Evolutionary conservation across 1,284 basidiomycete species (phyloP).

Genomic region (Cryptococcus amylolentus): DNA sequence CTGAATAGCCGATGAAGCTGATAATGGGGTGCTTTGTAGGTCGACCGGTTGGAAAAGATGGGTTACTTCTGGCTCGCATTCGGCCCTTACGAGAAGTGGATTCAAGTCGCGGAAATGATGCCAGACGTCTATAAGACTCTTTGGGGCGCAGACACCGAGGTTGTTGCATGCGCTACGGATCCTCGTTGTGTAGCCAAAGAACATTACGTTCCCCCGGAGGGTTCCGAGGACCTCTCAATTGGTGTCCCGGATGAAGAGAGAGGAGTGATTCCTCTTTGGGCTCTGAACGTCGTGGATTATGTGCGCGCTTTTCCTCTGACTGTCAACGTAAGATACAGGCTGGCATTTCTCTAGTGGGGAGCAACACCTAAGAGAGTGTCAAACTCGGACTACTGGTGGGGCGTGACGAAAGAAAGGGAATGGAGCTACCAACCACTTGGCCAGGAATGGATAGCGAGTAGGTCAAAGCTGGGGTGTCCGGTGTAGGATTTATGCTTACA

Average conservation of each 20-base stretch:
- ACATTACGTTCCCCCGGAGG: slow-evolving; percentile 31
- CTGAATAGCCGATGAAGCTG: not conserved
- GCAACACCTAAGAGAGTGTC: slow-evolving; percentile 20
- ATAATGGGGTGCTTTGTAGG: slow-evolving; percentile 1
- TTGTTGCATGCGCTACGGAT: slow-evolving; percentile 39
- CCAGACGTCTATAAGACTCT: slow-evolving; percentile 34
- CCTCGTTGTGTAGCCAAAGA: slow-evolving; percentile 40
- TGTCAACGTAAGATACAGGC: too few species aligned
- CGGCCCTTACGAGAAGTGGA: slow-evolving; percentile 32
- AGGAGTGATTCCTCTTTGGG: slow-evolving; percentile 40
- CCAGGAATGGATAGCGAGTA: slow-evolving; percentile 35
- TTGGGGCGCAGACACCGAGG: slow-evolving; percentile 30
- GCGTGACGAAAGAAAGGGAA: slow-evolving; percentile 23
- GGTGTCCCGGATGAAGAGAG: slow-evolving; percentile 29
- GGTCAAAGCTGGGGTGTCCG: too few species aligned
- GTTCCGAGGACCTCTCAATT: slow-evolving; percentile 20
- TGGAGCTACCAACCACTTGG: slow-evolving; percentile 45
- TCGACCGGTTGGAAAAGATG: slow-evolving; percentile 14
- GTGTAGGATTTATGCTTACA: not conserved
- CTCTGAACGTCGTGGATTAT: slow-evolving; percentile 37
- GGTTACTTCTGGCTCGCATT: slow-evolving; percentile 22
- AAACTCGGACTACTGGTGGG: slow-evolving; percentile 32
- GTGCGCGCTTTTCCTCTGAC: too few species aligned
- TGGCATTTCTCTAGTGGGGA: slow-evolving; percentile 26
- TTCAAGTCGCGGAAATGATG: slow-evolving; percentile 34